Conservation (phyloP, 2,329 filamentous ascomycete species). For the Exophiala alcalophila region DNA sequence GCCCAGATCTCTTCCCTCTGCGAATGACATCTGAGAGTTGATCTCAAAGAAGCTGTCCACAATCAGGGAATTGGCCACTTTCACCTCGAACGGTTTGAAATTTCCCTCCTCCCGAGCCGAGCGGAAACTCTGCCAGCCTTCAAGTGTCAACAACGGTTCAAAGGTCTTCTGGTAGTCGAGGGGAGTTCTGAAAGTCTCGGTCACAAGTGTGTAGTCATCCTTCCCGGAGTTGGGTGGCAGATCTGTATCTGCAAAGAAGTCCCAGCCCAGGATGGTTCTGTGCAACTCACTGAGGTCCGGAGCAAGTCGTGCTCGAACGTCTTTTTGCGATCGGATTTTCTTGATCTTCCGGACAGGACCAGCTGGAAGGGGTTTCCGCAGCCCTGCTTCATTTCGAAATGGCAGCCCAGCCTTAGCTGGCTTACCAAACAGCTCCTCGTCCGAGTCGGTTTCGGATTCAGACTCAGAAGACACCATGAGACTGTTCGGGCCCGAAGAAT, state of each 20-base stretch:
- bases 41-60: slow-evolving; percentile 94
- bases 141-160: slow-evolving; percentile 81
- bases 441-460: slow-evolving; percentile 69
- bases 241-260: slow-evolving; percentile 86
- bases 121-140: slow-evolving; percentile 93
- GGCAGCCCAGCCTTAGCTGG: slow-evolving; percentile 39
- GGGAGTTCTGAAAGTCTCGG: slow-evolving; percentile 72
- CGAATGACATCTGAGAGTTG: slow-evolving; percentile 72
- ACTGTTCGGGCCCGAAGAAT: slow-evolving; percentile 64
- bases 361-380: slow-evolving; percentile 35
- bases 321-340: slow-evolving; percentile 77
- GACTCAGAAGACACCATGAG: slow-evolving; percentile 82
- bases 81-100: slow-evolving; percentile 78
- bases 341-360: slow-evolving; percentile 82
- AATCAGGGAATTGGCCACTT: slow-evolving; percentile 79
- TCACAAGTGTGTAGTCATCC: slow-evolving; percentile 70
- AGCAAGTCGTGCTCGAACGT: slow-evolving; percentile 88
- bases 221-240: slow-evolving; percentile 72
- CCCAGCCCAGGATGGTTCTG: slow-evolving; percentile 84
- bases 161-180: slow-evolving; percentile 83
- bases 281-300: slow-evolving; percentile 85
- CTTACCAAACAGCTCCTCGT: slow-evolving; percentile 65
- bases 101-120: slow-evolving; percentile 83
- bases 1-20: slow-evolving; percentile 67
- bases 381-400: slow-evolving; percentile 50